These are phyloP conservation scores for Trichocomaceae sp. DNA, from an alignment of 2,329 filamentous ascomycete genomes.

Conservation along the genomic window DNA sequence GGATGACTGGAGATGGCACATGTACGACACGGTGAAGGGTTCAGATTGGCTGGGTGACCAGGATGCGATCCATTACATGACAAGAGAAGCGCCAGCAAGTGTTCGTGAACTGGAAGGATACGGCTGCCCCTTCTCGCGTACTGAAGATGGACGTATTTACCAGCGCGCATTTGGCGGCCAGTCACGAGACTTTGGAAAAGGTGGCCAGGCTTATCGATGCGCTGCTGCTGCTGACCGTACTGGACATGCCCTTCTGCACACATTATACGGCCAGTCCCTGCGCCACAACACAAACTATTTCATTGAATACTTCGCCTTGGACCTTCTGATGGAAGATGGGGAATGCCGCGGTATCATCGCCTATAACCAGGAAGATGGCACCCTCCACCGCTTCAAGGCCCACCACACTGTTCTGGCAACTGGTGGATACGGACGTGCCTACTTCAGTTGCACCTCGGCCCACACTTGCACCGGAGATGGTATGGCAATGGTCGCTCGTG, in stretches of 20 bases:
- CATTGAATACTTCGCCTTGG: slow-evolving; percentile 97
- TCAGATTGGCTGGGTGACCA: slow-evolving; percentile 97
- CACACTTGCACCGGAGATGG: slow-evolving; percentile 99
- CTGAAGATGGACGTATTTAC: slow-evolving; percentile 95
- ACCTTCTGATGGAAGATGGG: slow-evolving; percentile 95
- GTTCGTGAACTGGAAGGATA: slow-evolving; percentile 97
- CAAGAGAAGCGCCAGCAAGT: slow-evolving; percentile 80
- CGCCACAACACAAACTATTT: slow-evolving; percentile 99
- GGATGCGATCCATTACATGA: slow-evolving; percentile 98
- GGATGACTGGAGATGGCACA: slow-evolving; percentile 98
- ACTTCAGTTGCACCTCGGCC: slow-evolving; percentile 96
- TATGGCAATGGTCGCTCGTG: slow-evolving; percentile 98
- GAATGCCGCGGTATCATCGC: slow-evolving; percentile 94
- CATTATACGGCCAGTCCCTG: slow-evolving; percentile 93
- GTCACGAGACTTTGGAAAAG: slow-evolving; percentile 90
- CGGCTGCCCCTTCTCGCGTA: slow-evolving; percentile 87
- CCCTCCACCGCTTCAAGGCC: slow-evolving; percentile 90
- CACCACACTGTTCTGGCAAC: slow-evolving; percentile 97
- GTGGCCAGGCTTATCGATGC: slow-evolving; percentile 95
- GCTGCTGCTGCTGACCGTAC: slow-evolving; percentile 95
- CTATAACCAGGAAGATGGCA: slow-evolving; percentile 98
- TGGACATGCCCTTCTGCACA: slow-evolving; percentile 95
- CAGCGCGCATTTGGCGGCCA: slow-evolving; percentile 98
- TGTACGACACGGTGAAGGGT: slow-evolving; percentile 98
- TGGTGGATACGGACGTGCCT: slow-evolving; percentile 93